Evolutionary conservation across 257 asterid genomes (phyloP).

Genomic region (Solanum megistacrolobum): DNA sequence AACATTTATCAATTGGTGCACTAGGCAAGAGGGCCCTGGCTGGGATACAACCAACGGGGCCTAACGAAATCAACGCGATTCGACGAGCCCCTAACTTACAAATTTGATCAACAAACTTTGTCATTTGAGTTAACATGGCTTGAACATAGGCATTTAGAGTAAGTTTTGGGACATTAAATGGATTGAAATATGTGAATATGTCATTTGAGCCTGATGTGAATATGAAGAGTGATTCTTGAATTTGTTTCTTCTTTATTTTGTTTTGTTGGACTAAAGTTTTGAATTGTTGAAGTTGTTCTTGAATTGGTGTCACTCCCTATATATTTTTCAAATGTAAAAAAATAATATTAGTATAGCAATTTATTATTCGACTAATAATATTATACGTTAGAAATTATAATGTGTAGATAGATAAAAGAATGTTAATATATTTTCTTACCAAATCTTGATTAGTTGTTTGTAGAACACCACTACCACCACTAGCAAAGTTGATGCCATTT

Average conservation of each 20-base stretch:
- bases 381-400: background rate
- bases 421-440: slow-evolving; percentile 15
- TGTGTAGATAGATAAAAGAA: background rate
- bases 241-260: slow-evolving; percentile 6
- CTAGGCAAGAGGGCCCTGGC: slow-evolving; percentile 44
- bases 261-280: slow-evolving; percentile 17
- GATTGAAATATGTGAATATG: no score
- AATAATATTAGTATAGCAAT: no score
- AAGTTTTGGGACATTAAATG: no score
- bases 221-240: slow-evolving; percentile 35
- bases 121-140: slow-evolving; percentile 33
- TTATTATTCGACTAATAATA: no score
- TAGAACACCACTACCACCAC: slow-evolving; percentile 78
- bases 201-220: slow-evolving; percentile 55
- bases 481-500: slow-evolving; percentile 73
- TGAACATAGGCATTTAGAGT: slow-evolving; percentile 16
- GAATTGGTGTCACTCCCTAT: slow-evolving; percentile 53
- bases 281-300: slow-evolving; percentile 52
- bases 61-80: slow-evolving; percentile 40
- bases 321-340: background rate
- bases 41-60: slow-evolving; percentile 79
- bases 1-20: slow-evolving; percentile 40
- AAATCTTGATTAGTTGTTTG: slow-evolving; percentile 38
- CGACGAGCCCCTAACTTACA: slow-evolving; percentile 45
- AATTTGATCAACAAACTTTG: slow-evolving; percentile 17